Base-by-base conservation (phyloP, 352 stramenopile species). In the Globisporangium barbulae region DNA sequence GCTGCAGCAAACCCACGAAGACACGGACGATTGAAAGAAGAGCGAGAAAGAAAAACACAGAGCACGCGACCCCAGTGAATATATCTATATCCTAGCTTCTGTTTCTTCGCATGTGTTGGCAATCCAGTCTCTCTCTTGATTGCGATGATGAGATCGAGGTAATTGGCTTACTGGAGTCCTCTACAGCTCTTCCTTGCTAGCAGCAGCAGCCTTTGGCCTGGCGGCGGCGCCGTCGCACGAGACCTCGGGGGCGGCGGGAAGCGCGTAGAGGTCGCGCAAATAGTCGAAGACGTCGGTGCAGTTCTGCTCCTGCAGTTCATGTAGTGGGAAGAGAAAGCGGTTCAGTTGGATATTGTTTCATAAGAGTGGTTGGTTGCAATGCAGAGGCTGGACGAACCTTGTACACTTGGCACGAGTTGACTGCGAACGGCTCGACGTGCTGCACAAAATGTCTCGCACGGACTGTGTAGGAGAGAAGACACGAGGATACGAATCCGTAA, bases 231-330 rank as follows among this genome's bases (percentile, higher is more conserved):
- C 70, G 19, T 73, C 52, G 45, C 79, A 88, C n/a, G 50, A 47
- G 22, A 87, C 41, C 9, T 53, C 53, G 33, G 74, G 48, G 2
- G 59, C 66, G n/a, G 71, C 57, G 9, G 78, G 79, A 1, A 89
- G 69, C 31, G 56, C 59, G 62, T 91, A 91, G 30, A 89, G 54
- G 7, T 68, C 47, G 50, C 81, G 81, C 13, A 90, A 59, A 61
- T 86, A 85, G 69, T 87, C 73, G 65, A 90, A 90, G 53, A 86
- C 70, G 17, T 82, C 75, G 25, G 72, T 76, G 53, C 79, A 89
- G 57, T 88, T 83, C 44, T 65, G 67, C 59, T 89, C 79, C 75
- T 88, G 49, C 9, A 22, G 19, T 56, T 42, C 5, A 39, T 45
- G 33, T 19, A 6, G 25, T 22, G 13, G 1, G 13, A 48, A 5